Evolutionary conservation across 164 flowering plant species (phyloP).

Genomic region (Kingdonia uniflora): DNA sequence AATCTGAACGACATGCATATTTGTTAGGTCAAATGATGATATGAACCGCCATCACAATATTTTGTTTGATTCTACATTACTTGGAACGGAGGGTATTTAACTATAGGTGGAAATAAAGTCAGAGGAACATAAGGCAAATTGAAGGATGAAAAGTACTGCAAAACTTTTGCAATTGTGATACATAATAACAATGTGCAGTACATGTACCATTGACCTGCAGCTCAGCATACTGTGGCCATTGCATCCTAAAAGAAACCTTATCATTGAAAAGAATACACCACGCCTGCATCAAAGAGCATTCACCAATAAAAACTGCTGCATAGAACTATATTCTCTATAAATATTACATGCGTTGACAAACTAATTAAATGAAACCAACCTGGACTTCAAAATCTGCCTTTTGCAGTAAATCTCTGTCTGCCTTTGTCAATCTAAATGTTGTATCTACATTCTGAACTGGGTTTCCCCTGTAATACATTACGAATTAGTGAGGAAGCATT

Average conservation of each 20-base stretch:
- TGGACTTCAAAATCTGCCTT: constrained; percentile 79
- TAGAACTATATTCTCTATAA: too few relatives aligned
- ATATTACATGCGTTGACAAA: too few relatives aligned
- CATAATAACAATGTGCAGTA: neutral
- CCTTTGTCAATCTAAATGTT: constrained; percentile 70
- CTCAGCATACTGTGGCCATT: constrained; percentile 94
- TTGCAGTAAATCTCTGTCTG: constrained; percentile 57
- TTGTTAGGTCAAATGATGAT: too few relatives aligned
- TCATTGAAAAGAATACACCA: constrained; percentile 99
- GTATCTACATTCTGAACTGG: constrained; percentile 69
- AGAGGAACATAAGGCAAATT: too few relatives aligned
- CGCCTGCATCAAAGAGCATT: constrained; percentile 35
- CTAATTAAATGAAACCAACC: constrained; percentile 30
- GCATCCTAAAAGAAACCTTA: constrained; percentile 91
- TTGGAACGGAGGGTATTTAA: too few relatives aligned
- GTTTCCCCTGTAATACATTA: constrained; percentile 42
- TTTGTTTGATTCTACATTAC: too few relatives aligned
- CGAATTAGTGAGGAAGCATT: neutral
- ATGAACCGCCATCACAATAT: too few relatives aligned
- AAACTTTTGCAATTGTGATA: neutral
- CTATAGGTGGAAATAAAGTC: too few relatives aligned
- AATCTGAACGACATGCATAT: too few relatives aligned
- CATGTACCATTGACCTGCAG: constrained; percentile 88
- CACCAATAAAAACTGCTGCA: neutral
- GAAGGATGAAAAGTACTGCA: too few relatives aligned